These are phyloP conservation scores for Ceriops decandra DNA, from an alignment of 345 rosid species.

Conservation along the genomic window DNA sequence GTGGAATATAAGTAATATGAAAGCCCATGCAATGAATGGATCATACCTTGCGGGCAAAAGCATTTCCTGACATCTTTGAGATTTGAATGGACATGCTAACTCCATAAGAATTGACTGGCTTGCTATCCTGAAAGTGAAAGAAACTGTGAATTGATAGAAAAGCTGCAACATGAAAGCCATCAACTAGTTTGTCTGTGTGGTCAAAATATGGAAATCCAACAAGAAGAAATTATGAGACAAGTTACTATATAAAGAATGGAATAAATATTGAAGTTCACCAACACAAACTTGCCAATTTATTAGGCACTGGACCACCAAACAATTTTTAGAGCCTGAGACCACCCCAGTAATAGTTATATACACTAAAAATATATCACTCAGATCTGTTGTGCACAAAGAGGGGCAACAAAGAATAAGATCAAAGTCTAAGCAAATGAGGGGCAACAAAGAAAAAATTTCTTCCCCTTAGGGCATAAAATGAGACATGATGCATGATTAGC, in stretches of 20 bases:
- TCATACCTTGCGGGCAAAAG: constrained; percentile 1
- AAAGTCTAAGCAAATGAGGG: too few relatives aligned
- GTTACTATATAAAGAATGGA: not conserved
- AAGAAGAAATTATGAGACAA: not conserved
- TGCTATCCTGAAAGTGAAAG: constrained; percentile 37
- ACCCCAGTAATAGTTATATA: not conserved
- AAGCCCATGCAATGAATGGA: not conserved
- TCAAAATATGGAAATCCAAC: not conserved
- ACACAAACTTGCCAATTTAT: not conserved
- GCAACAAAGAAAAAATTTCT: too few relatives aligned
- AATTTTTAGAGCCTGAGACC: not conserved
- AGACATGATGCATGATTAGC: not conserved
- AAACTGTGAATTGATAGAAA: not conserved
- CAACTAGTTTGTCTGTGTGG: not conserved
- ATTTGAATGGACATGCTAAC: constrained; percentile 35
- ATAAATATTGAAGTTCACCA: not conserved
- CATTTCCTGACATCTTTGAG: constrained; percentile 36
- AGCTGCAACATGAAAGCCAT: not conserved
- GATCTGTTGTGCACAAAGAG: too few relatives aligned
- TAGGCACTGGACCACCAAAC: not conserved
- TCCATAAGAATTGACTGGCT: constrained; percentile 32
- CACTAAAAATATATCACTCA: too few relatives aligned
- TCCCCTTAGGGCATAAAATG: too few relatives aligned
- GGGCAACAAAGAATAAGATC: too few relatives aligned
- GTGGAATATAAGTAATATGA: too few relatives aligned